Percentiles rank a stretch among this genome's conserved stretches.
These are phyloP conservation scores for Ilyonectria robusta DNA, from an alignment of 2,329 filamentous ascomycete species.

Conservation along the genomic window DNA sequence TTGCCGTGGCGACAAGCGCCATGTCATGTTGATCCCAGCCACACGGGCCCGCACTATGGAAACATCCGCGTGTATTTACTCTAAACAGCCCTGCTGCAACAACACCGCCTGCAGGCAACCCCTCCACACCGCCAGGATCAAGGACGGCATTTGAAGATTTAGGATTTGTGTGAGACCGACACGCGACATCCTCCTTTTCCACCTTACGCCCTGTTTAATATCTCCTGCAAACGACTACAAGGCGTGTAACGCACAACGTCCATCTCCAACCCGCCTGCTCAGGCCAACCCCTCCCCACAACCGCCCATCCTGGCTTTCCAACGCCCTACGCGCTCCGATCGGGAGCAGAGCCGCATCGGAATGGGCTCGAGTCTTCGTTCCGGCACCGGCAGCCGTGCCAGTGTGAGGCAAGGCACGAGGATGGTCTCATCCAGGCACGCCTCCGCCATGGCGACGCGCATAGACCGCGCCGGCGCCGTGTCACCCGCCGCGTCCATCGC, in stretches of 20 bases:
- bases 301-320: conserved; percentile 53
- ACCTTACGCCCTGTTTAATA: neutral
- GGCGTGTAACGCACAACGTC: conserved; percentile 1
- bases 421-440: conserved; percentile 46
- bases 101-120: conserved; percentile 38
- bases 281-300: conserved; percentile 29
- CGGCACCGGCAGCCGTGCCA: conserved; percentile 46
- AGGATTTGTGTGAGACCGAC: conserved; percentile 22
- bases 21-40: conserved; percentile 37
- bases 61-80: conserved; percentile 41
- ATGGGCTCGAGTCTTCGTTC: conserved; percentile 51
- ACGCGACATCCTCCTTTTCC: conserved; percentile 1
- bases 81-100: conserved; percentile 38
- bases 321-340: conserved; percentile 56
- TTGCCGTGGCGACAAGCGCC: conserved; percentile 43
- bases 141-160: conserved; percentile 30
- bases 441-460: conserved; percentile 39
- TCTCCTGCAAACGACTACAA: neutral
- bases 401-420: conserved; percentile 42
- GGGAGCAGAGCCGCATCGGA: conserved; percentile 54
- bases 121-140: conserved; percentile 40
- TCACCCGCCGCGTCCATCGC: conserved; percentile 80
- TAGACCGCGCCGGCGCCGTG: conserved; percentile 60
- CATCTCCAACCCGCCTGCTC: conserved; percentile 17
- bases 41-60: conserved; percentile 20